A percentile compares a stretch with the other conserved stretches of the same genome.
phyloP scores from a whole-genome alignment of 2,329 filamentous ascomycete genomes.

The Bipolaris zeicola region DNA sequence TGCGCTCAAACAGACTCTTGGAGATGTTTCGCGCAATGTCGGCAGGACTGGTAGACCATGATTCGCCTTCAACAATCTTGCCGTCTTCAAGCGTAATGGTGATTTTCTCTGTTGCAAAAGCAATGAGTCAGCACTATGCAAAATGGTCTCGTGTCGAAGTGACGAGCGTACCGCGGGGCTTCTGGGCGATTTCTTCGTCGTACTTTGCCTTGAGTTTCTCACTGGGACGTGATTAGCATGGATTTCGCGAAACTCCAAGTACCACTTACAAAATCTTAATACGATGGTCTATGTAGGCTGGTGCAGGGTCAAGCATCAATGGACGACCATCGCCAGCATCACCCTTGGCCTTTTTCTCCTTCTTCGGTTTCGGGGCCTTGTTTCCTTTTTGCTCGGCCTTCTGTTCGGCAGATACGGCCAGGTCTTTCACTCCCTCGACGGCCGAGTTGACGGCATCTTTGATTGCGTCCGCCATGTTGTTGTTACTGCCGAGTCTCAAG shows the following conservation, averaged over 20 bases:
- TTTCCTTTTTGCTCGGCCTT: constrained; percentile 33
- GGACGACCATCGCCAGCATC: constrained; percentile 48
- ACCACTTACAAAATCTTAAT: constrained; percentile 72
- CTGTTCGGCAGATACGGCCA: constrained; percentile 54
- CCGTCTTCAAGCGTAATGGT: constrained; percentile 76
- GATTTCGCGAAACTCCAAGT: not conserved
- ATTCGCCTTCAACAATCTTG: constrained; percentile 72
- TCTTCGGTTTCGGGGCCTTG: constrained; percentile 42
- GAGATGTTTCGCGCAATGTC: constrained; percentile 78
- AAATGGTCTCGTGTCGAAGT: not conserved
- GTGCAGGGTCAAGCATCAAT: constrained; percentile 59
- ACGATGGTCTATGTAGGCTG: constrained; percentile 81
- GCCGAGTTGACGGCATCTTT: constrained; percentile 57
- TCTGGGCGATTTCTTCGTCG: constrained; percentile 73
- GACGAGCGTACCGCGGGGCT: constrained; percentile 60
- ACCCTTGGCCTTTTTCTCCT: constrained; percentile 56
- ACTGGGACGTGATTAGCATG: constrained; percentile 32
- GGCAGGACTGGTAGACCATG: constrained; percentile 89
- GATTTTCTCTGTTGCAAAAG: constrained; percentile 62
- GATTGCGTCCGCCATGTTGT: constrained; percentile 56
- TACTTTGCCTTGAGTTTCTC: constrained; percentile 85
- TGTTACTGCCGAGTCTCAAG: constrained; percentile 26
- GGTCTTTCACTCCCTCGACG: constrained; percentile 65
- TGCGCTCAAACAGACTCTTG: constrained; percentile 84
- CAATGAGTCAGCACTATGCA: constrained; percentile 21